Percentiles rank a stretch among this genome's conserved stretches.
Evolutionary conservation across 352 stramenopile genomes (phyloP).

Genomic region (Pythium volutum): DNA sequence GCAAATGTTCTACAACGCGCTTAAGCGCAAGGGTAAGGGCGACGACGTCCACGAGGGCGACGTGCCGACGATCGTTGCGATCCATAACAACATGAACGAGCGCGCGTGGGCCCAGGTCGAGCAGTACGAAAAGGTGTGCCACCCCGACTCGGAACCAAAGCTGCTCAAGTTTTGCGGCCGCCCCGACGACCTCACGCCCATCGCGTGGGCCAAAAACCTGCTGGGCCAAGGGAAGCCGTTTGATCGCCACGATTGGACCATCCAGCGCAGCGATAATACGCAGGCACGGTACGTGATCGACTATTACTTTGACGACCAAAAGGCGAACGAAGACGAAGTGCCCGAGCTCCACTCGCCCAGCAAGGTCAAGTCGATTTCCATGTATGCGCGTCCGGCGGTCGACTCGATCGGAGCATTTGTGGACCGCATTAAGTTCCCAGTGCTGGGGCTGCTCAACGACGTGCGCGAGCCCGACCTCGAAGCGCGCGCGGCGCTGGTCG

Average conservation of each 20-base stretch:
- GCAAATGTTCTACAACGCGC: constrained; percentile 99
- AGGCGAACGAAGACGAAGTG: constrained; percentile 68
- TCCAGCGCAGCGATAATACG: constrained; percentile 86
- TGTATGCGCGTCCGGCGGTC: constrained; percentile 83
- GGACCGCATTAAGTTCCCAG: constrained; percentile 79
- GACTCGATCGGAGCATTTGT: constrained; percentile 69
- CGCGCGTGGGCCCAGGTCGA: constrained; percentile 96
- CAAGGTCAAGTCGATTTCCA: constrained; percentile 88
- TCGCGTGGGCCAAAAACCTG: constrained; percentile 91
- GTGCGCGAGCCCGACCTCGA: constrained; percentile 48
- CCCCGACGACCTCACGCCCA: constrained; percentile 95
- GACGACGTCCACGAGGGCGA: constrained; percentile 95
- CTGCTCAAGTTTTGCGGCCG: constrained; percentile 97
- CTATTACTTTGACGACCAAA: constrained; percentile 96
- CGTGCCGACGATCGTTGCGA: constrained; percentile 95
- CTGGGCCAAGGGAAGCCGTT: constrained; percentile 91
- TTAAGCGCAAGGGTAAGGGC: constrained; percentile 96
- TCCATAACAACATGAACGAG: constrained; percentile 99
- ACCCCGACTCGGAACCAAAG: constrained; percentile 80
- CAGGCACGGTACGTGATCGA: constrained; percentile 98
- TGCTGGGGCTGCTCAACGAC: constrained; percentile 51
- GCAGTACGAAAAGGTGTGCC: constrained; percentile 95
- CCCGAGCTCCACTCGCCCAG: constrained; percentile 78
- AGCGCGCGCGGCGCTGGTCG: constrained; percentile 44
- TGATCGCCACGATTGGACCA: constrained; percentile 98